These are phyloP conservation scores for Emiliania huxleyi DNA, from an alignment of 78 protist genomes.

Conservation along the genomic window DNA sequence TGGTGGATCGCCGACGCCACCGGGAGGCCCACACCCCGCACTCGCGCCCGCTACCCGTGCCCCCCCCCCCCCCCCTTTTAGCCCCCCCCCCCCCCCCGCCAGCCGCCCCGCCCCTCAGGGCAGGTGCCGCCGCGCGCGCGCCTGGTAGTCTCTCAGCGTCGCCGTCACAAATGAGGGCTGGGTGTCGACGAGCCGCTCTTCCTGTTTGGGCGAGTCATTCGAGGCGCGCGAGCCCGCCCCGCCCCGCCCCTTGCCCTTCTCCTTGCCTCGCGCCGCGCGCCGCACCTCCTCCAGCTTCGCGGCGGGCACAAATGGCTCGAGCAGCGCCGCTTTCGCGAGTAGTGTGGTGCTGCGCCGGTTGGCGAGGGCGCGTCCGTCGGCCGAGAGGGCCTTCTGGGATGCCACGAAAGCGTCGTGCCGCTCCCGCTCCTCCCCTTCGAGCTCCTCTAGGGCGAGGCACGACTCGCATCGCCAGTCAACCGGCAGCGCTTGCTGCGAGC, in stretches of 20 bases:
- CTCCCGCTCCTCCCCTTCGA: background rate
- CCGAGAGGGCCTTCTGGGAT: background rate
- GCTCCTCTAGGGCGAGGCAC: background rate
- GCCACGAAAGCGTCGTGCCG: background rate
- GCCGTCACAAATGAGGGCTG: background rate
- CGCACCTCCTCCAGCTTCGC: background rate
- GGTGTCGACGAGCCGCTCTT: background rate
- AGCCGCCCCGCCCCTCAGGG: too few relatives aligned
- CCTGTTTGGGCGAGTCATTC: background rate
- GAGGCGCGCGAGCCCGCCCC: background rate
- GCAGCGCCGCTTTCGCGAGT: background rate
- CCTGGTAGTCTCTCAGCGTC: conserved; percentile 70
- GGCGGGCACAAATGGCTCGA: background rate
- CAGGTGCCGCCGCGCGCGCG: too few relatives aligned
- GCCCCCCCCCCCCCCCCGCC: too few relatives aligned
- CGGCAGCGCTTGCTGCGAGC: background rate
- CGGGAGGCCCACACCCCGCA: too few relatives aligned
- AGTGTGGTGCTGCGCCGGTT: background rate
- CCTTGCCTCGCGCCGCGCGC: background rate
- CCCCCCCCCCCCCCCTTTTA: too few relatives aligned
- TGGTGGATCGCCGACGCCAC: conserved; percentile 81
- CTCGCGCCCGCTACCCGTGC: too few relatives aligned
- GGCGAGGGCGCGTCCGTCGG: background rate
- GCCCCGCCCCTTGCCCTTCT: background rate
- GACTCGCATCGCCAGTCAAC: background rate